These are phyloP conservation scores for Novymonas esmeraldas DNA, from an alignment of 208 protist genomes.

Conservation along the genomic window DNA sequence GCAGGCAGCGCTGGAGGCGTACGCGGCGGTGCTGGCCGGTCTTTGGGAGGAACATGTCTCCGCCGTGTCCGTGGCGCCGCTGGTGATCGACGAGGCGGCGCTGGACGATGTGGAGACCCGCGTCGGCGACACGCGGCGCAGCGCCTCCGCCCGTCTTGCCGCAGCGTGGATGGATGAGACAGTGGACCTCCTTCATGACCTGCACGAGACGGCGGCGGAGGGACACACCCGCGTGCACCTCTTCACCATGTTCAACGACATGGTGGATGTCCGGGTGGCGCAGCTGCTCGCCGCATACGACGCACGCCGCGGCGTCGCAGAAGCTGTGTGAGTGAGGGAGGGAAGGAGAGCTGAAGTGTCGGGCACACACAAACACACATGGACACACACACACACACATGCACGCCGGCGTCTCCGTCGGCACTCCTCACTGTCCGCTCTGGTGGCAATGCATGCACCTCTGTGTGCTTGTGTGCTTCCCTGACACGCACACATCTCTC, in stretches of 20 bases:
- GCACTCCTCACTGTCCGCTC: no score
- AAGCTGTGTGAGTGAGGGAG: not conserved
- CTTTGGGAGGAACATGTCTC: no score
- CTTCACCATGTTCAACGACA: conserved; percentile 29
- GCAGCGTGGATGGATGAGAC: conserved; percentile 24
- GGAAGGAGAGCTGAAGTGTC: not conserved
- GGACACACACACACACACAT: no score
- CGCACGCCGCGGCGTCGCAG: not conserved
- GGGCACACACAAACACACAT: no score
- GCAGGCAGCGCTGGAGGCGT: conserved; percentile 17
- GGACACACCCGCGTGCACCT: conserved; percentile 17
- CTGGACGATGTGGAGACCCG: conserved; percentile 14
- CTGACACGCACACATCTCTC: not conserved
- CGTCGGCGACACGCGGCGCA: not conserved
- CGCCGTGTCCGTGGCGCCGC: not conserved
- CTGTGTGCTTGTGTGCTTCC: not conserved
- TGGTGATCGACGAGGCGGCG: not conserved
- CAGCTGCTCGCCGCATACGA: conserved; percentile 29
- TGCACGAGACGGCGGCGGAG: not conserved
- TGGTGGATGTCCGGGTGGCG: conserved; percentile 23
- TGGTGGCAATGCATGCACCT: not conserved
- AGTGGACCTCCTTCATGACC: conserved; percentile 14
- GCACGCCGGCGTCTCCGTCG: no score
- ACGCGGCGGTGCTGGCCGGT: conserved; percentile 13
- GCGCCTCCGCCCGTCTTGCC: conserved; percentile 6